Percentiles rank a stretch among this genome's conserved stretches.
These are phyloP conservation scores for Zhuliangozyma parablackwelliae DNA, from an alignment of 1,139 yeast species.

Conservation along the genomic window DNA sequence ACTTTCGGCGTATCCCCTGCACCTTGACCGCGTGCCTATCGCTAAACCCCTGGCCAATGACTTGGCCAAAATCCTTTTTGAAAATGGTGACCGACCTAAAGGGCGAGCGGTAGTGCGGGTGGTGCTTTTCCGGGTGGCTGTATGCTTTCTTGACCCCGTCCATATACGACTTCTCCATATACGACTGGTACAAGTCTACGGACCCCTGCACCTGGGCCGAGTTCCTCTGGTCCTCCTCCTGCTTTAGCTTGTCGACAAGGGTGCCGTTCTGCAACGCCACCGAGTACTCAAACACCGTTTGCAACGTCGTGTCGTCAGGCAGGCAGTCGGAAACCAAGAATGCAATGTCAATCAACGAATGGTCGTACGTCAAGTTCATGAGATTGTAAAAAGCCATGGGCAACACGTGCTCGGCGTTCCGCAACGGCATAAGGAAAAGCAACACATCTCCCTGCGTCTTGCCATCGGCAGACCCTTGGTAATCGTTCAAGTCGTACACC, in stretches of 20 bases:
- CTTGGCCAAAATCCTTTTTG: conserved; percentile 81
- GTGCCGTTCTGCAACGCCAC: conserved; percentile 70
- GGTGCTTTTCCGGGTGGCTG: conserved; percentile 52
- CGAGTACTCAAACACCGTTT: conserved; percentile 61
- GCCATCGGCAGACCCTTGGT: conserved; percentile 53
- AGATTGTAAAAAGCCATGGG: conserved; percentile 81
- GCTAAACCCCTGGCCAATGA: conserved; percentile 82
- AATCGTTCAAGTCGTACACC: conserved; percentile 57
- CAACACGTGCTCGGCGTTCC: conserved; percentile 77
- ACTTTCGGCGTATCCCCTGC: conserved; percentile 80
- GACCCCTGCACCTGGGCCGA: conserved; percentile 42
- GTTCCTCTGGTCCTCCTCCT: conserved; percentile 30
- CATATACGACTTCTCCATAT: conserved; percentile 66
- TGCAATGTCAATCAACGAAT: conserved; percentile 74
- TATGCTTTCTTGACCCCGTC: conserved; percentile 55
- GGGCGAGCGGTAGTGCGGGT: conserved; percentile 60
- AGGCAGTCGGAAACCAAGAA: conserved; percentile 84
- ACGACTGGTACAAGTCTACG: conserved; percentile 57
- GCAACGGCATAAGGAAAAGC: conserved; percentile 67
- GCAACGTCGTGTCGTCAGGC: conserved; percentile 68
- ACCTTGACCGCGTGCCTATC: conserved; percentile 87
- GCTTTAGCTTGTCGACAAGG: conserved; percentile 45
- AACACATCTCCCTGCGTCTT: conserved; percentile 58
- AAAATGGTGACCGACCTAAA: conserved; percentile 74
- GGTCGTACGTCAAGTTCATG: conserved; percentile 84